A percentile compares a stretch with the other conserved stretches of the same genome.
Evolutionary conservation across 306 rosid species (phyloP).

Genomic region (Lathyrus aphaca): DNA sequence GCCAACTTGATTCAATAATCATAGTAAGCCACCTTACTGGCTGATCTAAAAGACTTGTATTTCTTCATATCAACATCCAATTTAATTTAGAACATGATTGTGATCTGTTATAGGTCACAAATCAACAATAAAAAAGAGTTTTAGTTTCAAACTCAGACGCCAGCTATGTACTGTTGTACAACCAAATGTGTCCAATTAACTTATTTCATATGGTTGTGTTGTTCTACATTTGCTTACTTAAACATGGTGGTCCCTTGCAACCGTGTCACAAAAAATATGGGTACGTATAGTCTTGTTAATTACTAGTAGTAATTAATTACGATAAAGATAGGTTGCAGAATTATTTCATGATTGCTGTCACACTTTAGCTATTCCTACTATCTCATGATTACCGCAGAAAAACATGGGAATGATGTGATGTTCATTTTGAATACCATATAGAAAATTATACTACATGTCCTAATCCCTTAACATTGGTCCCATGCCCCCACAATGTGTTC

Average conservation of each 20-base stretch:
- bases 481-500: no score
- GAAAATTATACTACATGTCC: no score
- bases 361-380: neutral
- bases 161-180: slow-evolving; percentile 5
- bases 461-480: no score
- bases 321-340: neutral
- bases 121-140: slow-evolving; percentile 14
- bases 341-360: neutral
- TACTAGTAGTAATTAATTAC: neutral
- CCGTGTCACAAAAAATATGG: neutral
- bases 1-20: slow-evolving; percentile 15
- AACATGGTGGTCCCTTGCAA: neutral
- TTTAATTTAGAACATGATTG: neutral
- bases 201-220: slow-evolving; percentile 7
- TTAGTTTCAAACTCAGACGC: slow-evolving; percentile 7
- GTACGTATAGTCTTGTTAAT: neutral
- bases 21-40: neutral
- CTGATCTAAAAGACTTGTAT: neutral
- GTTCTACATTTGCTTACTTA: neutral
- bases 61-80: neutral
- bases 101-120: slow-evolving; percentile 16
- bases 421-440: no score
- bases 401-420: no score
- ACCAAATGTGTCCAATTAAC: neutral
- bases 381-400: no score